Evolutionary conservation across 2,329 filamentous ascomycete genomes (phyloP).

Genomic region (Dactylella cylindrospora): DNA sequence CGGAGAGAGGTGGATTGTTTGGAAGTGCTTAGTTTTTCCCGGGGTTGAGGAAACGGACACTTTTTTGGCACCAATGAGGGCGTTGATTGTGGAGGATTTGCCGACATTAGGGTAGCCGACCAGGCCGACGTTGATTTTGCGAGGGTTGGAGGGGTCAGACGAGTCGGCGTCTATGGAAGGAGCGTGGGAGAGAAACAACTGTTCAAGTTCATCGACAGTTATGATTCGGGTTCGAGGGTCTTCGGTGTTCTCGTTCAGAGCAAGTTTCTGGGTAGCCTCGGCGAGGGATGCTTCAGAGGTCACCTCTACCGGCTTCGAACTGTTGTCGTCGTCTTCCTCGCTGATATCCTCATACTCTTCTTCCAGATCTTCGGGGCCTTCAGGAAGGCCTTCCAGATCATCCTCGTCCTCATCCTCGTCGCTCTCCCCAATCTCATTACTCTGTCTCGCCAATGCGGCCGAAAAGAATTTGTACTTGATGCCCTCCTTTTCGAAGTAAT

Average conservation of each 20-base stretch:
- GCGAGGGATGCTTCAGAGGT: constrained; percentile 49
- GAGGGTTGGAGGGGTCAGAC: constrained; percentile 56
- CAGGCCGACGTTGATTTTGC: constrained; percentile 84
- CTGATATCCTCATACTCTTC: constrained; percentile 52
- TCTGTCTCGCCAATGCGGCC: constrained; percentile 83
- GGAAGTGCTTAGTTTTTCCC: constrained; percentile 98
- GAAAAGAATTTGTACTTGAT: constrained; percentile 98
- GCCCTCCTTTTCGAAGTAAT: constrained; percentile 75
- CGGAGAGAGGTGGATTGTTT: constrained; percentile 91
- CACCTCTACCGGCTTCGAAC: constrained; percentile 51
- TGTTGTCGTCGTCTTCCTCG: constrained; percentile 50
- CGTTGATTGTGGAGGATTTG: constrained; percentile 99
- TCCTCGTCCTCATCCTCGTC: constrained; percentile 52
- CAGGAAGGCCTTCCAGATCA: constrained; percentile 57
- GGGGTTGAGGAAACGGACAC: constrained; percentile 96
- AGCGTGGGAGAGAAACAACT: constrained; percentile 77
- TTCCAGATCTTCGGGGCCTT: constrained; percentile 53
- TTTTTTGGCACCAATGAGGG: constrained; percentile 96
- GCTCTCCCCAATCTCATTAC: constrained; percentile 57
- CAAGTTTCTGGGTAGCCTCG: constrained; percentile 22
- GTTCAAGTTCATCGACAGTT: constrained; percentile 88
- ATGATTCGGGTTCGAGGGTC: constrained; percentile 70
- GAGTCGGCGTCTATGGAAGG: constrained; percentile 56
- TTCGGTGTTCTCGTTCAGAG: constrained; percentile 49
- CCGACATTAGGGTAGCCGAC: constrained; percentile 98